Percentiles rank a stretch among this genome's conserved stretches.
phyloP scores from a whole-genome alignment of 2,329 filamentous ascomycete species.

The Calonectria crousiana region DNA sequence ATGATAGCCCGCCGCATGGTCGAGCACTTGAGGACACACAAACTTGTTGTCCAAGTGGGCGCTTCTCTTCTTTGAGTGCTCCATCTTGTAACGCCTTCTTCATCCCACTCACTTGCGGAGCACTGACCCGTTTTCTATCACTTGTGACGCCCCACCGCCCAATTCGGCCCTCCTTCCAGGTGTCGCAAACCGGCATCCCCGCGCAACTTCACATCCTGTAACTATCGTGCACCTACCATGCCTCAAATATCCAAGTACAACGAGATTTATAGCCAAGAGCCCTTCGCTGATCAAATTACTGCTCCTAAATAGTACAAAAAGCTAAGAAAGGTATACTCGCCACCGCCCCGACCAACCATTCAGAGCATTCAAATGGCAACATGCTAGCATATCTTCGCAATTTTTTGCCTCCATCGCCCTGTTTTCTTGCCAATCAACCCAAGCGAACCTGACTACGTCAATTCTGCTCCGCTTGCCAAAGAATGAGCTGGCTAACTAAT shows the following conservation, averaged over 20 bases:
- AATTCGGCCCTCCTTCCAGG: not conserved
- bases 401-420: not conserved
- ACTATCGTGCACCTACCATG: not conserved
- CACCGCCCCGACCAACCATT: not conserved
- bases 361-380: not conserved
- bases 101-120: not conserved
- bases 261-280: not conserved
- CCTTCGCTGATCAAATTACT: not conserved
- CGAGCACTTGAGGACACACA: not conserved
- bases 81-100: not conserved
- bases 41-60: too few relatives aligned
- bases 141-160: not conserved
- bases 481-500: slow-evolving; percentile 7
- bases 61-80: not conserved
- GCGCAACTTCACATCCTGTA: not conserved
- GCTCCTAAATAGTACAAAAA: not conserved
- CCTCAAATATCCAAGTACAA: not conserved
- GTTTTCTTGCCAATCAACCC: not conserved
- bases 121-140: not conserved
- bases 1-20: not conserved
- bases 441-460: not conserved
- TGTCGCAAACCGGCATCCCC: not conserved
- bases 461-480: not conserved
- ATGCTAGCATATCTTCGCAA: not conserved
- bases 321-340: not conserved